phyloP scores from a whole-genome alignment of 768 basidiomycete genomes.

The Hysterangium stoloniferum region DNA sequence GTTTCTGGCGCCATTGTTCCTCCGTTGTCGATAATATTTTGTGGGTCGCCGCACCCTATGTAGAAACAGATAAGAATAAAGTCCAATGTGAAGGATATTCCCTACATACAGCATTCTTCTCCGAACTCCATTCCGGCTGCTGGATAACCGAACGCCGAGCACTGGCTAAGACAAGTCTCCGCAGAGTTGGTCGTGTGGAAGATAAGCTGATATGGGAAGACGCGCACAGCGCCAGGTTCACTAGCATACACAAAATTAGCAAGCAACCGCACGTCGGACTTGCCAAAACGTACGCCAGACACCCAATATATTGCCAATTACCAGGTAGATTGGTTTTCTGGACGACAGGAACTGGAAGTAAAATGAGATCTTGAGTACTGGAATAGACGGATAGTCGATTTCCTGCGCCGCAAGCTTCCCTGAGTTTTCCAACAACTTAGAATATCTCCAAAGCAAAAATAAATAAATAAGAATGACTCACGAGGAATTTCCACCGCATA shows the following conservation, averaged over 20 bases:
- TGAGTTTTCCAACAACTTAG: constrained; percentile 21
- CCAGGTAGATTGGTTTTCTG: constrained; percentile 54
- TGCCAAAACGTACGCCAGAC: constrained; percentile 42
- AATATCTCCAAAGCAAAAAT: neutral
- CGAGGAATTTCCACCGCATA: constrained; percentile 63
- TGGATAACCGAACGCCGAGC: constrained; percentile 62
- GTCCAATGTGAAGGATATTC: neutral
- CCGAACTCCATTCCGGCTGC: constrained; percentile 65
- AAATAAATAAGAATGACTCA: constrained; percentile 18
- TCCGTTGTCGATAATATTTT: constrained; percentile 37
- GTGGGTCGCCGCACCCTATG: constrained; percentile 63
- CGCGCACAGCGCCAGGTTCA: constrained; percentile 36
- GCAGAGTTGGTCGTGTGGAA: constrained; percentile 57
- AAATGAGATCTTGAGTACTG: constrained; percentile 40
- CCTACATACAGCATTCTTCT: constrained; percentile 57
- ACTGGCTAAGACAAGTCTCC: constrained; percentile 56
- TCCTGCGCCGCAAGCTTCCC: constrained; percentile 66
- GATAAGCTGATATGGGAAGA: constrained; percentile 56
- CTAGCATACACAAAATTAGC: constrained; percentile 24
- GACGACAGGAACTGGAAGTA: constrained; percentile 49
- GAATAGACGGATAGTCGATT: constrained; percentile 67
- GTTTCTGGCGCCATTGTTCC: constrained; percentile 27
- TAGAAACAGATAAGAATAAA: neutral
- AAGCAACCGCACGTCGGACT: neutral
- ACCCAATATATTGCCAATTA: constrained; percentile 58